Evolutionary conservation across 2,329 filamentous ascomycete species (phyloP), one percentile per base, ranked within the genome.

Genomic region (Cercospora sesami): DNA sequence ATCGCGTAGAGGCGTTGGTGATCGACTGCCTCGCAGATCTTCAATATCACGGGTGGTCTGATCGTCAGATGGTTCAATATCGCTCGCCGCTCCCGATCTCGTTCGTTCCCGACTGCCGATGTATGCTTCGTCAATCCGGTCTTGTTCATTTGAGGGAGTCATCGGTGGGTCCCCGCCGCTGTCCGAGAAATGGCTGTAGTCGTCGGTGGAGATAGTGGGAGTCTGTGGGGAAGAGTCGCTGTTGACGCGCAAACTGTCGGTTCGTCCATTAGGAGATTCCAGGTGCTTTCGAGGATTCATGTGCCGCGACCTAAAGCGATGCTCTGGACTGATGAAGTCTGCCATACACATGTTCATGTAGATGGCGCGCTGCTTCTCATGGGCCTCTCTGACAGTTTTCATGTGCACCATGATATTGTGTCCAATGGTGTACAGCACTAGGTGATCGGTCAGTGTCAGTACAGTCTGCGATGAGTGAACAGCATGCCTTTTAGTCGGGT

Each of bases 371-470:
- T 67, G 60, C 36, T 77, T 72, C 33, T 79, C 78, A 45, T 75
- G 74, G 8, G 75, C 76, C 23, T 80, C 78, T 63, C 75, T 77
- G 36, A 76, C 67, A 28, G 76, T 77, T 48, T 76, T 75, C 63
- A 79, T 70, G 60, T 80, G 77, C 10, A 68, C 63, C 68, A 79
- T 77, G 12, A 79, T 75, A 36, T 82, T 81, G 42, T 85, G 82
- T 69, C 89, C 87, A 4, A 87, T 79, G 2, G 66, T 74, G 30
- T 62, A 36, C 12, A 72, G 65, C 16, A 72, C 70, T 72, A 60
- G 14, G n/a, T 6, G 12, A 18, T n/a, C 28, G 12, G 18, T 69
- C 58, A 71, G 60, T 18, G 26, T 31, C 21, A 39, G 18, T 21
- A 3, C n/a, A 18, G 9, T 59, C 1, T 14, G 21, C 28, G 1